phyloP scores from a whole-genome alignment of 2,329 filamentous ascomycete species.

The Aphanoascus verrucosus region DNA sequence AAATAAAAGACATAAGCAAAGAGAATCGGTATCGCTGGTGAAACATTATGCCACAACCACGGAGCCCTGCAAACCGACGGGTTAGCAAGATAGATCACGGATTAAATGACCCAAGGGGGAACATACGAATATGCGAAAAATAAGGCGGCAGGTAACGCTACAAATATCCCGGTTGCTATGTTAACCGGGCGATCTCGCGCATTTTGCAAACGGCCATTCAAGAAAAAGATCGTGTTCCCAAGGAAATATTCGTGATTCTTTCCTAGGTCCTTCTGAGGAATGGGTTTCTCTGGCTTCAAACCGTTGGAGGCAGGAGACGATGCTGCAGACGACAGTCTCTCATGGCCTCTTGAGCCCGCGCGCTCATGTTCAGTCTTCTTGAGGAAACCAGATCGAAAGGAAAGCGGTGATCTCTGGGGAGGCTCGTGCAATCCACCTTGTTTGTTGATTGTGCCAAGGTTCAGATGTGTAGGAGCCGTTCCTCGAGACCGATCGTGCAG shows the following conservation, averaged over 20 bases:
- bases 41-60: slow-evolving; percentile 77
- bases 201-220: slow-evolving; percentile 79
- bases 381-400: slow-evolving; percentile 65
- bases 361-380: slow-evolving; percentile 43
- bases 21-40: slow-evolving; percentile 74
- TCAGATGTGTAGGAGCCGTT: slow-evolving; percentile 36
- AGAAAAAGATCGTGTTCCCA: slow-evolving; percentile 84
- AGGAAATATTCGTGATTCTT: slow-evolving; percentile 87
- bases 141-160: slow-evolving; percentile 66
- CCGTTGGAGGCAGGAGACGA: slow-evolving; percentile 59
- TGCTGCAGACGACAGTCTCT: slow-evolving; percentile 65
- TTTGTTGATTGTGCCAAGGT: slow-evolving; percentile 52
- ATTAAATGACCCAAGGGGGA: not conserved
- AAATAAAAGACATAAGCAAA: slow-evolving; percentile 90
- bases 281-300: slow-evolving; percentile 31
- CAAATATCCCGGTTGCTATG: slow-evolving; percentile 67
- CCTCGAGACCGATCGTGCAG: slow-evolving; percentile 48
- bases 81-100: slow-evolving; percentile 8
- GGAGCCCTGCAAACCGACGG: slow-evolving; percentile 44
- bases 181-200: slow-evolving; percentile 80
- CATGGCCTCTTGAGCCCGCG: slow-evolving; percentile 56
- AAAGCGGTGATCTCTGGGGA: slow-evolving; percentile 60
- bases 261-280: slow-evolving; percentile 40
- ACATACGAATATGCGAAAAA: slow-evolving; percentile 73
- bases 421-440: slow-evolving; percentile 44